phyloP scores from a whole-genome alignment of 768 basidiomycete genomes.

The Amanita muscaria region DNA sequence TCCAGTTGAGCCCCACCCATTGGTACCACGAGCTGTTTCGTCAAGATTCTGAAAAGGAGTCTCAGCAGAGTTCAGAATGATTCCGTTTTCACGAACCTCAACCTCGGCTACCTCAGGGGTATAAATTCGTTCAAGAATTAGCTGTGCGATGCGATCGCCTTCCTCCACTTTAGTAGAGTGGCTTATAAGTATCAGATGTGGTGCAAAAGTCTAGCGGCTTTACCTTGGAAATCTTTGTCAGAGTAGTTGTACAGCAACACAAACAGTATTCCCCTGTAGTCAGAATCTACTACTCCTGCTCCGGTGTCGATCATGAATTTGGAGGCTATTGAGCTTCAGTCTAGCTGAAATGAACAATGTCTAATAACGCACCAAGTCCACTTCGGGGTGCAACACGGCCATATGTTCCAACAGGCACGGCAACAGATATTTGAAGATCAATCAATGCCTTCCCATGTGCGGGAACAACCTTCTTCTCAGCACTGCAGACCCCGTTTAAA shows the following conservation, averaged over 20 bases:
- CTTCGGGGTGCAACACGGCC: constrained; percentile 94
- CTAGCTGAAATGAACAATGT: neutral
- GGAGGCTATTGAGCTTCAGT: constrained; percentile 52
- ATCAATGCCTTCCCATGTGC: constrained; percentile 88
- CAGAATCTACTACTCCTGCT: constrained; percentile 94
- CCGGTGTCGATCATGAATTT: constrained; percentile 99
- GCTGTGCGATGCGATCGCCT: constrained; percentile 93
- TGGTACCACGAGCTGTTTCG: constrained; percentile 72
- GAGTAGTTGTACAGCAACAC: constrained; percentile 91
- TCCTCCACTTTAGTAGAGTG: constrained; percentile 54
- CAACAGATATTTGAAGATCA: constrained; percentile 88
- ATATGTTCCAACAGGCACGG: constrained; percentile 89
- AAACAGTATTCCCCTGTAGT: constrained; percentile 88
- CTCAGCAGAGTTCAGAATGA: constrained; percentile 6
- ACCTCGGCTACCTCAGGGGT: constrained; percentile 85
- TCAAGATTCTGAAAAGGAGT: constrained; percentile 57
- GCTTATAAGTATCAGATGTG: neutral
- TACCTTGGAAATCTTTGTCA: constrained; percentile 84
- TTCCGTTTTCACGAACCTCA: constrained; percentile 41
- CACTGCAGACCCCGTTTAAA: constrained; percentile 36
- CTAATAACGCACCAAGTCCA: constrained; percentile 79
- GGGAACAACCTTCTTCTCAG: constrained; percentile 76
- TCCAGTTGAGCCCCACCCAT: constrained; percentile 94
- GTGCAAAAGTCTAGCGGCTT: constrained; percentile 2
- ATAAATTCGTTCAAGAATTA: constrained; percentile 86